Percentiles rank a stretch among this genome's conserved stretches.
Conservation (phyloP, 306 rosid genomes). For the Cicer arietinum region DNA sequence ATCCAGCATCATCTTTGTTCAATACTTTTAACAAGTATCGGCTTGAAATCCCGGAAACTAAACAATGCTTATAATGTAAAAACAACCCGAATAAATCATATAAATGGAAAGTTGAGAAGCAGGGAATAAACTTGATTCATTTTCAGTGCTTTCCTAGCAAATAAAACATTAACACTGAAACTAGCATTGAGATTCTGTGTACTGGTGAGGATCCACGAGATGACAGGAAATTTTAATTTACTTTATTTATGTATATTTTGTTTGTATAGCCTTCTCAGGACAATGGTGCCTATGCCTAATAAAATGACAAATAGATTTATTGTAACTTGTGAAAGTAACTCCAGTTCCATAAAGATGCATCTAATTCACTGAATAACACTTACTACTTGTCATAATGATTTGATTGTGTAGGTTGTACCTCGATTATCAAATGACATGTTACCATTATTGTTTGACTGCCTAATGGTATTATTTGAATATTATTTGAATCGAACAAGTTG, state of each 20-base stretch:
- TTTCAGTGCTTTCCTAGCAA: constrained; percentile 7
- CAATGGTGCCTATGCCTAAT: not conserved
- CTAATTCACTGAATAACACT: not conserved
- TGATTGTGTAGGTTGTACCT: not conserved
- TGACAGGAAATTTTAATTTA: not conserved
- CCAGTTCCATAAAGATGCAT: not conserved
- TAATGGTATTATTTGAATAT: not conserved
- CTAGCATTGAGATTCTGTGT: not conserved
- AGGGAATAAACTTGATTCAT: constrained; percentile 4
- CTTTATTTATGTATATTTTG: not conserved
- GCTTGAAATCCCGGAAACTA: not conserved
- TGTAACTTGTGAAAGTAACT: not conserved
- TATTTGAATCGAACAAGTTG: not conserved
- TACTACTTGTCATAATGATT: not conserved
- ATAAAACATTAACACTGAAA: not conserved
- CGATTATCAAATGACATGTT: not conserved
- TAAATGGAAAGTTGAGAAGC: constrained; percentile 9
- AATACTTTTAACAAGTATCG: not conserved
- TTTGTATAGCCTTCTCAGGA: constrained; percentile 1
- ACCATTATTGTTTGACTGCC: constrained; percentile 1
- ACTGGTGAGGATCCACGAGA: constrained; percentile 5
- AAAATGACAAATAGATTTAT: not conserved
- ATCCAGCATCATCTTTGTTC: not conserved
- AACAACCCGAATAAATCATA: not conserved
- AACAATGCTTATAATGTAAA: constrained; percentile 1